Percentiles rank a stretch among this genome's conserved stretches.
These are phyloP conservation scores for Nidularia sp. DNA, from an alignment of 768 basidiomycete species.

Conservation along the genomic window DNA sequence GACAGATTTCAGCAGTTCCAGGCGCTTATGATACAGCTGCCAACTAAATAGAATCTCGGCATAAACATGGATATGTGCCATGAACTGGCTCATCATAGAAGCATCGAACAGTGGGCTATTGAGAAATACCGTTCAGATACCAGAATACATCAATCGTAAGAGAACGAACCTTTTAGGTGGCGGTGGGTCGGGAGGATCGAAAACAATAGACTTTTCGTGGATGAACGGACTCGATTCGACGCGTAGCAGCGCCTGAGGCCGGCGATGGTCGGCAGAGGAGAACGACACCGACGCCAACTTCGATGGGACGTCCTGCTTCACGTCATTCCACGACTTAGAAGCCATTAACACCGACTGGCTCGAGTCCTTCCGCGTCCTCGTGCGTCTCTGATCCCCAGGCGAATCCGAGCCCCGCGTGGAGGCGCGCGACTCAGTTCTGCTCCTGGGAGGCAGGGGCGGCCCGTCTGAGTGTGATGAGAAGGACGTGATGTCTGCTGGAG, in stretches of 20 bases:
- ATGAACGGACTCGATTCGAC: conserved; percentile 18
- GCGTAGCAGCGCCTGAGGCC: conserved; percentile 39
- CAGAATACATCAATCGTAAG: background rate
- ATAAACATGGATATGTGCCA: conserved; percentile 61
- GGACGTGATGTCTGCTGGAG: conserved; percentile 14
- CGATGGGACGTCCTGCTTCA: conserved; percentile 16
- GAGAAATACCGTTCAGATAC: background rate
- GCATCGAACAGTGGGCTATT: conserved; percentile 25
- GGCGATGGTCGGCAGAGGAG: conserved; percentile 37
- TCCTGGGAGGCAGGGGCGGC: background rate
- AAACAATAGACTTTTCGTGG: conserved; percentile 26
- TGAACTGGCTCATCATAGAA: conserved; percentile 36
- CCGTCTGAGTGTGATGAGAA: background rate
- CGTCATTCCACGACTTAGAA: conserved; percentile 59
- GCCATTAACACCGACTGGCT: conserved; percentile 18
- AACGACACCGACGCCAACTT: conserved; percentile 32
- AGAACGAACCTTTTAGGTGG: background rate
- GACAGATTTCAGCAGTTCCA: conserved; percentile 71
- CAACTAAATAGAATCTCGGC: conserved; percentile 75
- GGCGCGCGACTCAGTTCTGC: background rate
- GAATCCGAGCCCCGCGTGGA: conserved; percentile 4
- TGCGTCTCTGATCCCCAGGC: conserved; percentile 7
- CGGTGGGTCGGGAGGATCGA: conserved; percentile 22
- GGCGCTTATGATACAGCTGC: conserved; percentile 65
- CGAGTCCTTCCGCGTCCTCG: conserved; percentile 24